phyloP scores from a whole-genome alignment of 106 monocot genomes.

The Dendrobium officinale region DNA sequence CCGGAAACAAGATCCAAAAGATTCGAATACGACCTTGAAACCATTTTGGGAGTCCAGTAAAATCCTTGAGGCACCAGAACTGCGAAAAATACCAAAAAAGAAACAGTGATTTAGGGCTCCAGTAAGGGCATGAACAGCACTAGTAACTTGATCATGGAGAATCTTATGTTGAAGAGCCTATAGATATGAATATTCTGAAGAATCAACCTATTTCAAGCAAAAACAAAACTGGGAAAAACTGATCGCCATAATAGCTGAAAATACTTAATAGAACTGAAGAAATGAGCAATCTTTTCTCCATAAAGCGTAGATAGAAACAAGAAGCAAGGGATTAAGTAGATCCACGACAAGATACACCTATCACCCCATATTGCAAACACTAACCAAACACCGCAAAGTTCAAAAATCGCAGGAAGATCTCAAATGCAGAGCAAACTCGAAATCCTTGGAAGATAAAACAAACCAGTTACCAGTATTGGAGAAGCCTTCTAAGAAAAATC shows the following conservation, averaged over 20 bases:
- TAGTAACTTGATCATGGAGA: background rate
- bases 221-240: background rate
- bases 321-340: background rate
- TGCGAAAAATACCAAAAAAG: background rate
- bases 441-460: background rate
- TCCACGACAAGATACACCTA: background rate
- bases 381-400: background rate
- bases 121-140: background rate
- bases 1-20: constrained; percentile 38
- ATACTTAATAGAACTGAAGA: background rate
- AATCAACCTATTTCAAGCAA: no score
- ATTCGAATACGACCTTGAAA: constrained; percentile 44
- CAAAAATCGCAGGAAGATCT: background rate
- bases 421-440: background rate
- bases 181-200: no score
- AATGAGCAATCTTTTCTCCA: background rate
- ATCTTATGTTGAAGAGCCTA: background rate
- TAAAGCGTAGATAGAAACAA: background rate
- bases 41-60: constrained; percentile 19
- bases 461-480: background rate
- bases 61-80: background rate
- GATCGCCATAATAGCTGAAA: background rate
- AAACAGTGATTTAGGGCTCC: background rate
- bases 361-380: background rate
- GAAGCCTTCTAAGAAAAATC: background rate